Conservation (phyloP, 805 yeast species). For the Candida orba region DNA sequence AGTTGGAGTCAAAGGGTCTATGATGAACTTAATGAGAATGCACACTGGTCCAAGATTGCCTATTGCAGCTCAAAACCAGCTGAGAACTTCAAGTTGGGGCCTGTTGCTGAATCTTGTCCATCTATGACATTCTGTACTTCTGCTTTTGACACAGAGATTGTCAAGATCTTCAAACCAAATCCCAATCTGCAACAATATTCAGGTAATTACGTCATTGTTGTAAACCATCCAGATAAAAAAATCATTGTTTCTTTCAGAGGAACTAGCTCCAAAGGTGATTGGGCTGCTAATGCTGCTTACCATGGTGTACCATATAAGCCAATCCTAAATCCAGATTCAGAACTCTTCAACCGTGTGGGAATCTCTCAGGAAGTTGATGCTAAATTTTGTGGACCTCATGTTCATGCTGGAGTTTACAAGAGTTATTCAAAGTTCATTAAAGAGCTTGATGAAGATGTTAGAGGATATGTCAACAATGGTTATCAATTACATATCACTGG, state of each 20-base stretch:
- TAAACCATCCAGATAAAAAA: neutral
- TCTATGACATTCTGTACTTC: constrained; percentile 5
- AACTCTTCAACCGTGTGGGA: neutral
- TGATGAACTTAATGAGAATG: constrained; percentile 7
- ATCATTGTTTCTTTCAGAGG: constrained; percentile 4
- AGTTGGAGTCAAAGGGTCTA: constrained; percentile 7
- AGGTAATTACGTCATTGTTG: constrained; percentile 3
- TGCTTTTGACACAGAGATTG: neutral
- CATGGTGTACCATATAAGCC: constrained; percentile 1
- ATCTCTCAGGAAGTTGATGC: neutral
- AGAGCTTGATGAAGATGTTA: constrained; percentile 27
- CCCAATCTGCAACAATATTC: constrained; percentile 3
- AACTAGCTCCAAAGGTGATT: constrained; percentile 2
- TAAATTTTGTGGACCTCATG: neutral
- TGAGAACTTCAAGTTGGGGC: constrained; percentile 5
- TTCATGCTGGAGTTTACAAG: neutral
- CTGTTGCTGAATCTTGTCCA: constrained; percentile 12
- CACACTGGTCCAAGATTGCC: constrained; percentile 16
- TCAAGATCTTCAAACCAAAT: neutral
- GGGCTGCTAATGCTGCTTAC: constrained; percentile 3
- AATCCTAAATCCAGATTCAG: neutral
- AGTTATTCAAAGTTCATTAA: neutral
- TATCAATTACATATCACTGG: constrained; percentile 54
- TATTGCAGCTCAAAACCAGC: constrained; percentile 13
- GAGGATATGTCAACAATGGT: constrained; percentile 31